Base-by-base conservation (phyloP, 2,329 filamentous ascomycete genomes). In the Aureobasidium pullulans region DNA sequence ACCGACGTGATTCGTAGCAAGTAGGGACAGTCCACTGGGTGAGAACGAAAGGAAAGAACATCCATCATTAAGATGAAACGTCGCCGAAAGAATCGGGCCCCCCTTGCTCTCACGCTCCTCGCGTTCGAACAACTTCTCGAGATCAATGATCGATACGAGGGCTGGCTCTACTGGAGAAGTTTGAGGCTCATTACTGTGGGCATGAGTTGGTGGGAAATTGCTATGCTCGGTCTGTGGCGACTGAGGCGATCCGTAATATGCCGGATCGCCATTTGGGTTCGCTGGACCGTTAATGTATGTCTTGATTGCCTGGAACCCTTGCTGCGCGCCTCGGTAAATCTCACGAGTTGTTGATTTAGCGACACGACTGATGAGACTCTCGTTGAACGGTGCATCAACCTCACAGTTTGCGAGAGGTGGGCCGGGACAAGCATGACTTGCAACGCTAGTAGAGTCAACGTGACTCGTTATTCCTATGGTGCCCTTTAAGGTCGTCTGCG, bases 11-110 rank as follows among this genome's bases (percentile, higher is more conserved):
- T 88, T 93, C 6, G 88, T 87, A 0, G 88, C 91, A 72, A 94
- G 87, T 10, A 95, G 77, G 54, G 83, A 84, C 29, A 92, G 72
- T 0, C 88, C 89, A 6, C 83, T 84, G 0, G 89, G 88, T 1
- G 89, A 85, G 64, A 95, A 88, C 0, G 88, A 91, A 34, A 94
- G 70, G 68, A 89, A 91, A 69, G 89, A 93, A 71, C 89, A 93
- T 8, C 90, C 90, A 15, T 88, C 80, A 1, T 84, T 82, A 1
- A 87, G 79, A 32, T 81, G 79, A 66, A 94, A 92, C 0, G 88
- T 90, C 2, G 86, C 82, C 46, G 89, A 70, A 0, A 88, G 86
- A 64, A 87, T 81, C 6, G 77, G 69, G 10, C 73, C 70, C 60
- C 70, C 75, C 81, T 78, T 68, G 75, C 78, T 66, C 72, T 73